Conservation (phyloP, 2,329 filamentous ascomycete genomes). For the Penicillium sp. region DNA sequence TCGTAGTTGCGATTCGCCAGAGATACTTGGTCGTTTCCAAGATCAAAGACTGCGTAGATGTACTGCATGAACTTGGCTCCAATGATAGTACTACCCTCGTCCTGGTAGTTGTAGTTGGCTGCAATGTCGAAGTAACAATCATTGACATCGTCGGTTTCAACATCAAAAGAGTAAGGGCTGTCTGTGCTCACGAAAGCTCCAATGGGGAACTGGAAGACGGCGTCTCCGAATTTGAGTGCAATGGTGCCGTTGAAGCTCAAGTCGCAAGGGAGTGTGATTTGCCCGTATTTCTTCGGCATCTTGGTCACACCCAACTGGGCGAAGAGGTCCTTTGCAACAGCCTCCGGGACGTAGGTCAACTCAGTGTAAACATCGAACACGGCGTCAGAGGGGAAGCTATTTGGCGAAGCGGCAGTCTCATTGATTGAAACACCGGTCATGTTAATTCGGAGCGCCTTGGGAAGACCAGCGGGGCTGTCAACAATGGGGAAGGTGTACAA, state of each 20-base stretch:
- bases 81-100: slow-evolving; percentile 3
- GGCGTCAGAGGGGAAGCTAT: slow-evolving; percentile 1
- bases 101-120: not conserved
- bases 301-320: slow-evolving; percentile 1
- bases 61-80: slow-evolving; percentile 6
- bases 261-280: slow-evolving; percentile 8
- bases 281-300: slow-evolving; percentile 1
- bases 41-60: slow-evolving; percentile 12
- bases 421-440: slow-evolving; percentile 5
- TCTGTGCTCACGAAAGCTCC: not conserved
- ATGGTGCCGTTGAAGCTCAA: slow-evolving; percentile 1
- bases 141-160: not conserved
- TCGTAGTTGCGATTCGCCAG: not conserved
- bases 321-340: slow-evolving; percentile 3
- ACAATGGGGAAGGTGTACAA: slow-evolving; percentile 10
- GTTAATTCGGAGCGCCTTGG: slow-evolving; percentile 6
- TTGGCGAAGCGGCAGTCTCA: not conserved
- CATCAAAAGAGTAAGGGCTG: not conserved
- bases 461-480: slow-evolving; percentile 1
- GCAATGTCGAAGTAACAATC: slow-evolving; percentile 4
- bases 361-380: not conserved
- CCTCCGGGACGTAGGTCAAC: slow-evolving; percentile 5
- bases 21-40: slow-evolving; percentile 11
- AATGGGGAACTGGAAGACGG: slow-evolving; percentile 3
- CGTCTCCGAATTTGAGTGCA: slow-evolving; percentile 6